Evolutionary conservation across 306 rosid species (phyloP), one percentile per base, ranked within the genome.

Genomic region (Psophocarpus tetragonolobus): DNA sequence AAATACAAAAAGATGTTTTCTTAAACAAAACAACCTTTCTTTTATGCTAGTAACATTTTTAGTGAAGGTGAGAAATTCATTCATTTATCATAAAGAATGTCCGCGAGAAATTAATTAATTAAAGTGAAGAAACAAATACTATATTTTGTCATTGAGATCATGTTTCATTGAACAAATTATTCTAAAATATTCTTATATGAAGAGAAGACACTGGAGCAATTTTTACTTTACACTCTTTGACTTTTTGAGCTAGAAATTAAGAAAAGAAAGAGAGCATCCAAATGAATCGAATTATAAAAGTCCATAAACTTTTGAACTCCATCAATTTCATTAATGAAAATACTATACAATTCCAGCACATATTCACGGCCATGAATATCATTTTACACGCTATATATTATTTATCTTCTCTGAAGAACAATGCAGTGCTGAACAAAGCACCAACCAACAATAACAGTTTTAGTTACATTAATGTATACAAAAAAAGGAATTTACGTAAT

Each of bases 301-400:
- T 32, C 4, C 50, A 35, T 18, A 27, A 38, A 39, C 54, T 15
- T 24, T 47, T 48, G 0, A 76, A 10, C 32, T 24, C 58, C 17
- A 53, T 4, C 67, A 33, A 64, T 8, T 76, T 50, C 67, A 53
- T 51, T 53, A 38, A 66, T 11, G 13, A 11, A 20, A 11, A 23
- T 35, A 17, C n/a, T 68, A n/a, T 56, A 67, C 68, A 77, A 77
- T 54, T 65, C 38, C 74, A 76, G 51, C 13, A 58, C 35, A 39
- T 42, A 73, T 1, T 41, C 13, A 54, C 15, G 58, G 69, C 29
- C 44, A 60, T n/a, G 26, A 18, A 20, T 50, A 71, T 38, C 21
- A 51, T 51, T 20, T 45, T 8, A n/a, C 67, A 32, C 44, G 20
- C 23, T 5, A 15, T 57, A 2, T n/a, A 3, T 53, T 57, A 2